Evolutionary conservation across 495 filamentous ascomycete species (phyloP).

Genomic region (Friedmanniomyces simplex): DNA sequence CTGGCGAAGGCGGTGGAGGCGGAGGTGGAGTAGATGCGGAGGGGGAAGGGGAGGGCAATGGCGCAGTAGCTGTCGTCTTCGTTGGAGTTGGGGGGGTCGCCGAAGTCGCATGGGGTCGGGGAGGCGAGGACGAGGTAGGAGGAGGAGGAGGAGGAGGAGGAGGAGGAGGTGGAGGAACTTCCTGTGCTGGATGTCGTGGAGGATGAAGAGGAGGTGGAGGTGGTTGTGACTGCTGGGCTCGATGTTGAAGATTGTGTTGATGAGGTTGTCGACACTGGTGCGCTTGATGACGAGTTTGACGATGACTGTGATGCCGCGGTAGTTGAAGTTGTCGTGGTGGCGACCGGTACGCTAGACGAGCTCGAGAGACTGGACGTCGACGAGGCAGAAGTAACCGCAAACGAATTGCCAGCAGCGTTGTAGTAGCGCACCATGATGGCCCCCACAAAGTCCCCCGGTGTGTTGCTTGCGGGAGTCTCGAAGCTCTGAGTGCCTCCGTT

Average conservation of each 20-base stretch:
- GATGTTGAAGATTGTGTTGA: conserved; percentile 1
- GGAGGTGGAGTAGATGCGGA: conserved; percentile 10
- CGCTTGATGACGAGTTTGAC: not conserved
- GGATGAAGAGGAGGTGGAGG: not conserved
- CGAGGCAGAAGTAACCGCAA: not conserved
- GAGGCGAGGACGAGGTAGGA: conserved; percentile 11
- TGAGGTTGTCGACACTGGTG: conserved; percentile 4
- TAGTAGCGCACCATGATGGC: not conserved
- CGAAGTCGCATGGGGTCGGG: conserved; percentile 17
- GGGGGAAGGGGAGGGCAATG: conserved; percentile 17
- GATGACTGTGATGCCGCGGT: not conserved
- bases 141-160: not conserved
- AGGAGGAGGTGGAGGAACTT: not conserved
- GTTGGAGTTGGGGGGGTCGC: conserved; percentile 8
- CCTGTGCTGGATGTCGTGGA: not conserved
- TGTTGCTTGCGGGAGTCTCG: not conserved
- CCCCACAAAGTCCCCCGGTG: not conserved
- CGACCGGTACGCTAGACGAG: no score
- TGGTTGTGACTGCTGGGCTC: conserved; percentile 1
- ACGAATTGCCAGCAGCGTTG: not conserved
- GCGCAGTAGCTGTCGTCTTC: conserved; percentile 21
- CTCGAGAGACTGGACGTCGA: not conserved
- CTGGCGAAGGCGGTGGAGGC: conserved; percentile 6
- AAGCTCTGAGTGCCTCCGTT: not conserved
- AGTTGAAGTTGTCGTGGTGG: not conserved